These are phyloP conservation scores for Starmerella apis DNA, from an alignment of 805 yeast species.

Conservation along the genomic window DNA sequence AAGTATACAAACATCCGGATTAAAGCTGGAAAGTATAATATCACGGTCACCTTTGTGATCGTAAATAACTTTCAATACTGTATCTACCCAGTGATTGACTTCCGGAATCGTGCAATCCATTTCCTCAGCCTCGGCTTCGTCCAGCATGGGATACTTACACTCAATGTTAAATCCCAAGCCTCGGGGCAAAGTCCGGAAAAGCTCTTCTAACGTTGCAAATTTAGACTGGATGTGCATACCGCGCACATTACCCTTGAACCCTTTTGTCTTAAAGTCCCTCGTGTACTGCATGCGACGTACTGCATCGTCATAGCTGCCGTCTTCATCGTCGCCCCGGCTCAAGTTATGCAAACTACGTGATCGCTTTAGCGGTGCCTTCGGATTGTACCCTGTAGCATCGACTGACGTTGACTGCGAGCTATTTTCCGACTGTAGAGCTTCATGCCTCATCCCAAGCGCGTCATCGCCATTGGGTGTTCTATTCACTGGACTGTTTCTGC, in stretches of 20 bases:
- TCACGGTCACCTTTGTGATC: slow-evolving; percentile 73
- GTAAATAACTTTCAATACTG: slow-evolving; percentile 67
- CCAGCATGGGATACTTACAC: slow-evolving; percentile 89
- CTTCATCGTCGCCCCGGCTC: slow-evolving; percentile 27
- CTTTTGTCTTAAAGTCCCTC: slow-evolving; percentile 75
- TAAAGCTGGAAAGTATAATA: slow-evolving; percentile 82
- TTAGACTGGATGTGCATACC: slow-evolving; percentile 85
- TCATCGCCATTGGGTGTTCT: background rate
- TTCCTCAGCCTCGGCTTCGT: slow-evolving; percentile 80
- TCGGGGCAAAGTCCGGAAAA: slow-evolving; percentile 69
- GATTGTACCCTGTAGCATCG: background rate
- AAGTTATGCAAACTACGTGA: slow-evolving; percentile 36
- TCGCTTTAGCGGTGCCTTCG: slow-evolving; percentile 22
- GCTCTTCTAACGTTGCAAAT: slow-evolving; percentile 77
- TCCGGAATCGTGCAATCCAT: slow-evolving; percentile 79
- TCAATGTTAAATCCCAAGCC: slow-evolving; percentile 90
- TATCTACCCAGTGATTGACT: slow-evolving; percentile 78
- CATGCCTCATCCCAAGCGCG: background rate
- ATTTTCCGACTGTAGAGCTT: background rate
- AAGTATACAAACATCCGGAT: slow-evolving; percentile 83
- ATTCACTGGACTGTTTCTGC: background rate
- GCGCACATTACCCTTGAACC: slow-evolving; percentile 85
- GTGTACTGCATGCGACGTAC: slow-evolving; percentile 69
- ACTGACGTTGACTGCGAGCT: background rate
- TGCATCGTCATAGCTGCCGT: slow-evolving; percentile 27